These are phyloP conservation scores for Capronia coronata DNA, from an alignment of 2,329 filamentous ascomycete genomes.

Conservation along the genomic window DNA sequence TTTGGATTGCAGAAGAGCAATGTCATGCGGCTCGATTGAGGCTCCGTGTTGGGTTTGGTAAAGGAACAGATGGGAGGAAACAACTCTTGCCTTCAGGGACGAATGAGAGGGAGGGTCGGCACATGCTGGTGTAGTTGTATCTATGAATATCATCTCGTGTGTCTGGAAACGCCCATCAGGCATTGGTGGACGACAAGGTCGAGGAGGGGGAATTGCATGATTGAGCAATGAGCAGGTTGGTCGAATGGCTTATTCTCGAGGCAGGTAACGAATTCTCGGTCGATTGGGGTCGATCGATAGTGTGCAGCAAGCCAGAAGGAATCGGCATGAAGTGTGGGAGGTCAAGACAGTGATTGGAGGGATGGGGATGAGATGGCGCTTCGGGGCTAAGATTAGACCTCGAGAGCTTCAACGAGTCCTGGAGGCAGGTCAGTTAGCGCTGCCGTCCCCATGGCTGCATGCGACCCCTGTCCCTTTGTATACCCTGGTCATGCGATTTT, in stretches of 20 bases:
- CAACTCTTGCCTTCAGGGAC: constrained; percentile 20
- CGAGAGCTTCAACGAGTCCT: constrained; percentile 18
- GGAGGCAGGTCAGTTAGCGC: constrained; percentile 19
- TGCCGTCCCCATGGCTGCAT: constrained; percentile 14
- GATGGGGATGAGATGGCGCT: constrained; percentile 16
- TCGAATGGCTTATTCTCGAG: constrained; percentile 19
- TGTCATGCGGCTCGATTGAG: constrained; percentile 21
- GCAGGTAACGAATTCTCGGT: constrained; percentile 13
- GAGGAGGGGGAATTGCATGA: constrained; percentile 20
- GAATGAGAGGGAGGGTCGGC: constrained; percentile 25
- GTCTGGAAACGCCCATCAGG: constrained; percentile 21
- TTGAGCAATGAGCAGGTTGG: constrained; percentile 17
- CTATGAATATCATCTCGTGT: constrained; percentile 29
- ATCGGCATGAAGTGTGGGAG: constrained; percentile 39
- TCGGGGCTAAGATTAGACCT: constrained; percentile 24
- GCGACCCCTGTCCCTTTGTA: constrained; percentile 2
- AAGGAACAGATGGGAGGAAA: constrained; percentile 19
- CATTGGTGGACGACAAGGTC: constrained; percentile 23
- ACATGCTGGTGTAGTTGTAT: constrained; percentile 24
- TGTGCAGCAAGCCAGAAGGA: constrained; percentile 48
- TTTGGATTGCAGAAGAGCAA: constrained; percentile 19
- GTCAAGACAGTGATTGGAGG: constrained; percentile 15
- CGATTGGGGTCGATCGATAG: constrained; percentile 34
- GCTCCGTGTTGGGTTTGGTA: constrained; percentile 18
- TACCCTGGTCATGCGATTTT: constrained; percentile 1